Evolutionary conservation across 306 rosid genomes (phyloP).

Genomic region (Medicago lupulina): DNA sequence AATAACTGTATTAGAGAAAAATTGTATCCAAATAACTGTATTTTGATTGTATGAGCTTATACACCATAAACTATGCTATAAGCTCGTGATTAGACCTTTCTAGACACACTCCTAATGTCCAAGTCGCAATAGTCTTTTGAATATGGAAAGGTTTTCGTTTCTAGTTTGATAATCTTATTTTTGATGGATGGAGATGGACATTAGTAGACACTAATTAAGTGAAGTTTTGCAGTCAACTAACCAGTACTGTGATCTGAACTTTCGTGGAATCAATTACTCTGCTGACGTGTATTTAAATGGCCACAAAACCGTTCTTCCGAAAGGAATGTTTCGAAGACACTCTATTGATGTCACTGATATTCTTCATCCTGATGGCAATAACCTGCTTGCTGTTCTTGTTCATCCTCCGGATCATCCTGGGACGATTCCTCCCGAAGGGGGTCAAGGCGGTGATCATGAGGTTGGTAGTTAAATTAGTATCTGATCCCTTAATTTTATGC

Average conservation of each 20-base stretch:
- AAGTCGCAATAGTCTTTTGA: too few relatives aligned
- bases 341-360: constrained; percentile 81
- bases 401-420: constrained; percentile 99
- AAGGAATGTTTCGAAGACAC: constrained; percentile 96
- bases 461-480: constrained; percentile 43
- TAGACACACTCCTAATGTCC: too few relatives aligned
- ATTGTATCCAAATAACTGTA: too few relatives aligned
- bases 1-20: too few relatives aligned
- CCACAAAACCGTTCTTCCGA: constrained; percentile 67
- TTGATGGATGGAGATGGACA: constrained; percentile 10
- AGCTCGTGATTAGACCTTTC: too few relatives aligned
- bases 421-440: constrained; percentile 74
- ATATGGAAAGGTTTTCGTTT: too few relatives aligned
- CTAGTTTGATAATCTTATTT: not conserved
- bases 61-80: too few relatives aligned
- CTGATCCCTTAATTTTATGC: constrained; percentile 16
- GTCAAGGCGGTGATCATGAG: constrained; percentile 99
- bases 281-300: constrained; percentile 90
- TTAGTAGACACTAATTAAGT: constrained; percentile 4
- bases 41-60: too few relatives aligned
- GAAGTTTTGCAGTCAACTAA: constrained; percentile 57
- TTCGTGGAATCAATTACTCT: constrained; percentile 88
- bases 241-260: constrained; percentile 82
- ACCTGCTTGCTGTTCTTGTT: constrained; percentile 92
- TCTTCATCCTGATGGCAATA: constrained; percentile 67